Base-by-base conservation (phyloP, 2,329 filamentous ascomycete species). In the Colletotrichum spinosum region DNA sequence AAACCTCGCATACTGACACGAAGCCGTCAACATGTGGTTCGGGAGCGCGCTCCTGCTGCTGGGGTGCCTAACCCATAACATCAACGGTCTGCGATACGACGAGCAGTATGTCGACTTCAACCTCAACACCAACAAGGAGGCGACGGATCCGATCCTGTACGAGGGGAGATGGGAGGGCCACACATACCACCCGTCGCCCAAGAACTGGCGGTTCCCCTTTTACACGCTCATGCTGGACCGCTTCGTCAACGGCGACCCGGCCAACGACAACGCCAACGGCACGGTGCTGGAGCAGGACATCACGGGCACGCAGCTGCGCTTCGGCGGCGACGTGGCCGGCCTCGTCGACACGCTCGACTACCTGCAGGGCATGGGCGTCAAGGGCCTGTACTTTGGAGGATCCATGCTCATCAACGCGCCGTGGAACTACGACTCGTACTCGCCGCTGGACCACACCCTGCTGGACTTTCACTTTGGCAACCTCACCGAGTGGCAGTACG, bases 201-300 rank as follows among this genome's bases (percentile, higher is more conserved):
- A 78, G 0, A 90, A 87, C 70, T 91, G 88, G 88, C 81, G 88
- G 34, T 84, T 90, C 67, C 88, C 88, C 0, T 86, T 90, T 71
- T 91, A 91, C 73, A 88, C 86, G 8, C 76, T 90, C 51, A 89
- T 89, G 71, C 75, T 89, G 8, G 88, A 90, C 73, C 79, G 86
- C 64, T 90, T 86, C 70, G 86, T 88, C 35, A 90, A 90, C 69
- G 88, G 88, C 17, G 84, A 90, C 68, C 88, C 88, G 7, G 80
- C 78, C 2, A 90, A 90, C 71, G 88, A 90, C 71, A 84, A 90
- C 69, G 82, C 83, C 44, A 90, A 90, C 72, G 83, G 80, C 4
- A 89, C 87, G 0, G 69, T 80, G 2, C 90, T 84, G 74, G 88
- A 90, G 70, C 86, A 88, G 72, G 88, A 90, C 70, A 74, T 83